Percentiles rank a stretch among this genome's conserved stretches.
These are phyloP conservation scores for Prunus fruticosa DNA, from an alignment of 306 rosid species.

Conservation along the genomic window DNA sequence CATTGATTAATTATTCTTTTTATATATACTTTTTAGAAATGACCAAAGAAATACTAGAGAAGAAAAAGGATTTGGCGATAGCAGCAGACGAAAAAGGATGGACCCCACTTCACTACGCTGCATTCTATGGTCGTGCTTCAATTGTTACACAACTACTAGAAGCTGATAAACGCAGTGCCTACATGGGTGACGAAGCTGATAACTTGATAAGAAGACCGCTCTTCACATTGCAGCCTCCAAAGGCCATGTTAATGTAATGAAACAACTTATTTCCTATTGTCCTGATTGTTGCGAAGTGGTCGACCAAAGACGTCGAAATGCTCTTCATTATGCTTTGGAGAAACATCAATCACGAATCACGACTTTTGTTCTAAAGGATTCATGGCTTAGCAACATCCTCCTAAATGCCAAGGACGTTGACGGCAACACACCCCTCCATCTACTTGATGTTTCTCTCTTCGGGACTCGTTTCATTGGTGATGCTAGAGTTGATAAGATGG, in stretches of 20 bases:
- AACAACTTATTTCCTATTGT: neutral
- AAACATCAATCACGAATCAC: fast-evolving
- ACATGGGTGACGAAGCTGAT: neutral
- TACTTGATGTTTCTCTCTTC: too few relatives aligned
- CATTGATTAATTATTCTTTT: too few relatives aligned
- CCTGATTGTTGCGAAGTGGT: neutral
- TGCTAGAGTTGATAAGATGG: neutral
- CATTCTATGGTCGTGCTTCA: fast-evolving
- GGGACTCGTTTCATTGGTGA: neutral
- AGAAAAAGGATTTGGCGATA: neutral
- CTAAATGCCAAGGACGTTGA: neutral
- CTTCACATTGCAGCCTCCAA: neutral
- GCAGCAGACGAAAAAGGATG: neutral
- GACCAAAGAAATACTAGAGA: neutral
- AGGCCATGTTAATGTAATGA: neutral
- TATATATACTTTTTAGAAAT: neutral
- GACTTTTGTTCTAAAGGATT: neutral
- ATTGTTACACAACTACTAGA: neutral
- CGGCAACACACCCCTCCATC: neutral
- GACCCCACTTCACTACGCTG: conserved; percentile 9
- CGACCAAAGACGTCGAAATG: neutral
- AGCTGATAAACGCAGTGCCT: neutral
- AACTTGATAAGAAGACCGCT: neutral
- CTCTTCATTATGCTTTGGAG: neutral
- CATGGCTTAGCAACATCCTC: neutral